Base-by-base conservation (phyloP, 345 rosid genomes). In the Erodium maritimum region DNA sequence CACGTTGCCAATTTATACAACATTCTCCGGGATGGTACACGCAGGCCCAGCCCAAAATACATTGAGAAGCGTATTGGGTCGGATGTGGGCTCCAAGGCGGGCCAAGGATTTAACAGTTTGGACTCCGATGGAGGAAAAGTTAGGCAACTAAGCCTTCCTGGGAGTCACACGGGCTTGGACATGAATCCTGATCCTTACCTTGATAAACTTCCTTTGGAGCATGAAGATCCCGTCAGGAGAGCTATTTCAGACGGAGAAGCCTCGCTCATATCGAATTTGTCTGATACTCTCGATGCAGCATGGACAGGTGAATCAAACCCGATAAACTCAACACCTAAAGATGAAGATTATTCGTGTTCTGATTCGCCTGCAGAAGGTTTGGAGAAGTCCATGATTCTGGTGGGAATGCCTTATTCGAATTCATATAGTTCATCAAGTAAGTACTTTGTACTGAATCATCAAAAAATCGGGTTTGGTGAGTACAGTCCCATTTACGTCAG, bases 261-360 rank as follows among this genome's bases (percentile, higher is more conserved):
- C 64, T 81, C 75, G 29, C 52, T 48, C 45, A 17, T 62, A 63
- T 63, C 61, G 48, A 74, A 72, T 75, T 74, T 87, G 65, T 80
- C 95, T 21, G 84, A 85, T 69, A 82, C 91, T 62, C 85, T 85
- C 71, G 91, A 85, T 64, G 87, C 86, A 23, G 85, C 86, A 56
- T 80, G 91, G 89, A 82, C 77, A 24, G 91, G 89, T 23, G 80
- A 80, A 72, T 80, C 62, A 55, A 69, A 69, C 54, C 77, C 71
- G 6, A 59, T 69, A 64, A 74, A 67, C 60, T 23, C 63, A 61
- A 51, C 54, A 17, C 50, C 71, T 56, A 65, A 69, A 61, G 80
- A 61, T 59, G 69, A 69, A 63, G 78, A 57, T 57, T 55, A 22
- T 63, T 63, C 64, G 55, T 54, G 57, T 71, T 63, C 72, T n/a